These are phyloP conservation scores for Hypsizygus marmoreus DNA, from an alignment of 768 basidiomycete species.

Conservation along the genomic window DNA sequence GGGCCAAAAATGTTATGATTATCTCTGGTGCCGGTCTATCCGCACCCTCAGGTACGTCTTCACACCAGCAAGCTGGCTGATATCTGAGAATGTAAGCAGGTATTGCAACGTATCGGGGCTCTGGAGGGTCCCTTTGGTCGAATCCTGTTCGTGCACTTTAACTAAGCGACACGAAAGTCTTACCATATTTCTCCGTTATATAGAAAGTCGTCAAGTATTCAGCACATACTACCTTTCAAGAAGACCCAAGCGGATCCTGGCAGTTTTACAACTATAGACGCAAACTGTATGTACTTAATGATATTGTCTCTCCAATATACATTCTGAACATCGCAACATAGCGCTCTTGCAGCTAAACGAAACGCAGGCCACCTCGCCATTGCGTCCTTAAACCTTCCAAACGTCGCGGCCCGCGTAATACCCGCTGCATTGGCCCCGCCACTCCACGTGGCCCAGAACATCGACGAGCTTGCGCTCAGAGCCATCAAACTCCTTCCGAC, in stretches of 20 bases:
- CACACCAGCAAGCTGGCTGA: neutral
- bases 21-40: slow-evolving; percentile 64
- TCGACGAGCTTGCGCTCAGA: slow-evolving; percentile 44
- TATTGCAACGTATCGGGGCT: slow-evolving; percentile 16
- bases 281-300: slow-evolving; percentile 29
- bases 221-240: slow-evolving; percentile 40
- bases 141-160: neutral
- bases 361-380: slow-evolving; percentile 48
- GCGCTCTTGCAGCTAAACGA: slow-evolving; percentile 38
- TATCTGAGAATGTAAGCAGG: slow-evolving; percentile 1
- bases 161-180: too few relatives aligned
- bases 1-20: slow-evolving; percentile 39
- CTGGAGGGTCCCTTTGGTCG: slow-evolving; percentile 3
- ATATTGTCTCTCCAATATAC: neutral
- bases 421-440: slow-evolving; percentile 31
- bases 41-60: slow-evolving; percentile 54
- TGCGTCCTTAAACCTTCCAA: slow-evolving; percentile 36
- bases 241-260: slow-evolving; percentile 43
- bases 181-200: neutral
- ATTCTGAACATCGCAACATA: slow-evolving; percentile 4
- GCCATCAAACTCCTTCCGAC: slow-evolving; percentile 22
- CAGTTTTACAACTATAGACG: slow-evolving; percentile 50
- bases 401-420: slow-evolving; percentile 28
- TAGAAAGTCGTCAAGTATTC: slow-evolving; percentile 26
- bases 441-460: slow-evolving; percentile 47